Evolutionary conservation across 1,284 basidiomycete genomes (phyloP), one percentile per base, ranked within the genome.

Genomic region (Somion occarium): DNA sequence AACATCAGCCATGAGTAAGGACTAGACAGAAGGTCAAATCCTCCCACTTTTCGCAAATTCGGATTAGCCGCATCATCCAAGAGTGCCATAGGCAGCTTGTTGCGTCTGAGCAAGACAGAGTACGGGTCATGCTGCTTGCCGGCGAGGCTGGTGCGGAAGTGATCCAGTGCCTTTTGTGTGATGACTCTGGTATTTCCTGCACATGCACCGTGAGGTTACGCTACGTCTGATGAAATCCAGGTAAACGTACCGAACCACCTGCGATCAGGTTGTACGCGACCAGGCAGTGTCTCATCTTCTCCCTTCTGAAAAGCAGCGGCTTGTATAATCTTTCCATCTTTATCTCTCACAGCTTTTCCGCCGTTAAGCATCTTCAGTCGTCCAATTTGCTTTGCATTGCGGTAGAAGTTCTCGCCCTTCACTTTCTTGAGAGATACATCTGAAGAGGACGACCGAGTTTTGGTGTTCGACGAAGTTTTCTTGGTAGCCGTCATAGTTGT

Each of bases 161-260:
- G 94, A 64, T 98, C 94, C 62, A 98, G 72, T 5, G 94, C 93
- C 38, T 82, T 89, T 65, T 98, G 94, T n/a, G 91, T 93, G 66
- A 99, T 98, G 48, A 98, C 96, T 64, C 97, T 80, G 11, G 97
- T 99, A 73, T 99, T 99, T 44, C 95, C 91, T 94, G 57, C 27
- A 51, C 15, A 22, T 3, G 12, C 34, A 18, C 13, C 11, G 30
- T 24, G 9, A 25, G 3, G 9, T 34, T 11, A 20, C 37, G 25
- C 24, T 26, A 41, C 18, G 15, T 42, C 13, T 23, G 2, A 37
- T 27, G 38, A 41, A 46, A 18, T 26, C n/a, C n/a, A n/a, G n/a
- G 20, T 24, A 41, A 37, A 78, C 88, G 62, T 63, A 94, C 93
- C 94, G 63, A 98, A 98, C 94, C 94, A 97, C 60, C 93, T 72